These are phyloP conservation scores for Crithidia thermophila DNA, from an alignment of 208 protist species.

Conservation along the genomic window DNA sequence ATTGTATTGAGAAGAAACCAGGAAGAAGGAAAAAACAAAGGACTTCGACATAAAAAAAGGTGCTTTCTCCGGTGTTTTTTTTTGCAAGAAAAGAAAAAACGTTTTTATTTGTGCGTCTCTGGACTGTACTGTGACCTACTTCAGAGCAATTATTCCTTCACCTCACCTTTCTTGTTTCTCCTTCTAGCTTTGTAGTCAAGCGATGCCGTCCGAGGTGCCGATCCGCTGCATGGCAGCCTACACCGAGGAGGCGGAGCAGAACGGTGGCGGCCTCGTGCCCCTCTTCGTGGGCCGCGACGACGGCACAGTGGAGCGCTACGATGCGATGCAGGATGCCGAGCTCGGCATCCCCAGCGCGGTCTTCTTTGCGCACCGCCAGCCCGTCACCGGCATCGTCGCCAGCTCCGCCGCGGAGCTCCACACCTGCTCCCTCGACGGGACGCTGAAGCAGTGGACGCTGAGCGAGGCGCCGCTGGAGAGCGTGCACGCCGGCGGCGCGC, in stretches of 20 bases:
- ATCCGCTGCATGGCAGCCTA: conserved; percentile 63
- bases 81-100: too few species aligned
- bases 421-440: conserved; percentile 78
- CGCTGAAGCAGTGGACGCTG: conserved; percentile 66
- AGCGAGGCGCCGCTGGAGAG: conserved; percentile 18
- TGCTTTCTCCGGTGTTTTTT: too few species aligned
- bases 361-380: conserved; percentile 62
- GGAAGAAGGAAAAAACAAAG: too few species aligned
- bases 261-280: conserved; percentile 39
- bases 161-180: too few species aligned
- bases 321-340: conserved; percentile 54
- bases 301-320: conserved; percentile 76
- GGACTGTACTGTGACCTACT: too few species aligned
- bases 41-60: too few species aligned
- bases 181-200: too few species aligned
- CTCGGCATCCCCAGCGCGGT: conserved; percentile 49
- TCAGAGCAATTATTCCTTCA: too few species aligned
- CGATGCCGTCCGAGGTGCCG: conserved; percentile 33
- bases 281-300: conserved; percentile 78
- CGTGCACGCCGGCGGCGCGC: conserved; percentile 16
- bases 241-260: conserved; percentile 37
- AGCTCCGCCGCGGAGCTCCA: conserved; percentile 48
- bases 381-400: conserved; percentile 66
- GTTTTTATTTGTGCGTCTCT: too few species aligned
- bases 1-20: too few species aligned